Base-by-base conservation (phyloP, 2,329 filamentous ascomycete species). In the Pleurostoma richardsiae region DNA sequence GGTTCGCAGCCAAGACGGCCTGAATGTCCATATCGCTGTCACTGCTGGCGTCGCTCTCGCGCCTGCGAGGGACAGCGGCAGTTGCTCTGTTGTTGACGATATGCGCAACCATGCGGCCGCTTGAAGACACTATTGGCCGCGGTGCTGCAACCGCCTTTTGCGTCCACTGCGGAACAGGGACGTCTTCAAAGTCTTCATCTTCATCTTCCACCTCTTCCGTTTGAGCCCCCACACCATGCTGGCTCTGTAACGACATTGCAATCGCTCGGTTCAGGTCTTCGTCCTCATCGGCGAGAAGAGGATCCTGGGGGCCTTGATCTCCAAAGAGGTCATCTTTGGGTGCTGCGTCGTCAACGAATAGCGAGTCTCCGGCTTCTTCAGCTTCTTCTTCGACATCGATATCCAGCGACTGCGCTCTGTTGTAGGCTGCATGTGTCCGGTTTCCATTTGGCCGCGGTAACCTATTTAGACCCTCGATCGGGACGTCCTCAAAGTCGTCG, bases 401-500 rank as follows among this genome's bases (percentile, higher is more conserved):
- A 1, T 55, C 49, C 3, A 49, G 47, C 19, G 19, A 19, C 19
- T 19, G 19, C 19, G 19, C 19, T 19, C 19, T 19, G 19, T 53
- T 52, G 19, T 29, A 38, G 10, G 46, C 42, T 26, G 46, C 38
- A 27, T 45, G 44, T 27, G 36, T 47, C 10, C 48, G 27, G 48
- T 48, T n/a, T 50, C 6, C 55, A 48, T 42, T 46, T 10, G 68
- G 60, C 54, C 85, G 92, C 0, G 90, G 90, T 11, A 96, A 68
- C 43, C 90, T 77, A 57, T 96, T 96, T 10, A 96, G 60, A 0
- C 91, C 91, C 62, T 94, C 88, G 42, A 96, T 91, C 0, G 91
- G 90, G 4, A 96, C 86, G 64, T 96, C 91, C 62, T 96, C 91
- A 57, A 96, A 96, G 7, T 89, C 88, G 4, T 85, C 86, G 1